Conservation (phyloP, 192 early-diverging fungal genomes). For the Umbelopsis vinacea region DNA sequence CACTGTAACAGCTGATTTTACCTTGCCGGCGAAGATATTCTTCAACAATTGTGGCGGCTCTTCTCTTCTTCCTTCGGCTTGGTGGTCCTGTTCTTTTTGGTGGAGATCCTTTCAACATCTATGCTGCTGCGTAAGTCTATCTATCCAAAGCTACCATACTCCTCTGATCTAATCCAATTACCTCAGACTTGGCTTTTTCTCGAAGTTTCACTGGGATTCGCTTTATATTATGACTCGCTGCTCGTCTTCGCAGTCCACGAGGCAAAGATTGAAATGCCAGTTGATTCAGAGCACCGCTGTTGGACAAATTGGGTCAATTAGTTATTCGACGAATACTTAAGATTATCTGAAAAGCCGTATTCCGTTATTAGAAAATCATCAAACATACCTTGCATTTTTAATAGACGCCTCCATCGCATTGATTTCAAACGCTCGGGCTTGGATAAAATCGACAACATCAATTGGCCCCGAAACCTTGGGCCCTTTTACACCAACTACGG, state of each 20-base stretch:
- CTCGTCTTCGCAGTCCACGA: constrained; percentile 88
- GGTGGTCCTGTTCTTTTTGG: constrained; percentile 48
- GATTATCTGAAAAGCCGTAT: too few relatives aligned
- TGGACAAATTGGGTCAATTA: neutral
- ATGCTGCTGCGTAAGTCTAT: neutral
- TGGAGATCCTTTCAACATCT: constrained; percentile 10
- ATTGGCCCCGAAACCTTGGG: constrained; percentile 28
- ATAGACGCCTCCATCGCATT: constrained; percentile 82
- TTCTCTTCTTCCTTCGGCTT: constrained; percentile 45
- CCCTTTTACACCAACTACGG: neutral
- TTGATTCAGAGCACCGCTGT: constrained; percentile 50
- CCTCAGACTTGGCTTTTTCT: constrained; percentile 77
- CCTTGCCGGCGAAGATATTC: constrained; percentile 57
- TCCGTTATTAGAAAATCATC: too few relatives aligned
- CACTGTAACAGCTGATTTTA: neutral
- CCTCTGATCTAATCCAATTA: neutral
- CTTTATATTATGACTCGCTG: constrained; percentile 94
- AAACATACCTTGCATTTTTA: constrained; percentile 57
- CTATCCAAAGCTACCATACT: neutral
- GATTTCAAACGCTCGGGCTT: constrained; percentile 87
- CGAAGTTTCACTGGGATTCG: constrained; percentile 84
- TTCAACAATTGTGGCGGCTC: constrained; percentile 44
- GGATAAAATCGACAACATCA: constrained; percentile 31
- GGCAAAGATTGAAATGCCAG: constrained; percentile 92
- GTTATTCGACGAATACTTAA: too few relatives aligned